Conservation (phyloP, 768 basidiomycete genomes). For the Suillus cothurnatus region DNA sequence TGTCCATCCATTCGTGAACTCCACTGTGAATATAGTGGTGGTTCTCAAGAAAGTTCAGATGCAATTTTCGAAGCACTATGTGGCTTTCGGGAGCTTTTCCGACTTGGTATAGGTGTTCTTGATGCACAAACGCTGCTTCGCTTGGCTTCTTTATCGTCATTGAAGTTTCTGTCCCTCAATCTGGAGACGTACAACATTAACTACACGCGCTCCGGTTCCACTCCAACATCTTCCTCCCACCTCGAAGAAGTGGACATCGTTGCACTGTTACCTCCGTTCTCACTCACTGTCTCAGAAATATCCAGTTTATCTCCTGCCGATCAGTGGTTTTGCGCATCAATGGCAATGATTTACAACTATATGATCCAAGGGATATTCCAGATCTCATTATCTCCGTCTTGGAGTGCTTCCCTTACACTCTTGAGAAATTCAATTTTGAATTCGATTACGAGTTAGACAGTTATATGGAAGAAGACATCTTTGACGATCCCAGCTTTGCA, state of each 20-base stretch:
- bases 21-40: neutral
- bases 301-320: neutral
- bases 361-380: neutral
- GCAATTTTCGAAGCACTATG: neutral
- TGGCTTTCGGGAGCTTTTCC: neutral
- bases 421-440: neutral
- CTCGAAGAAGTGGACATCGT: neutral
- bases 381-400: neutral
- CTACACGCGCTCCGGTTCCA: neutral
- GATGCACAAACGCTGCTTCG: neutral
- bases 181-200: neutral
- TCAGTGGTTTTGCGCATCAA: neutral
- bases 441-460: neutral
- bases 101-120: neutral
- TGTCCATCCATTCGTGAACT: neutral
- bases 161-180: neutral
- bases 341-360: neutral
- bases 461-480: neutral
- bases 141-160: neutral
- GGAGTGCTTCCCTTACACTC: neutral
- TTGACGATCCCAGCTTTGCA: neutral
- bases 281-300: neutral
- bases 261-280: neutral
- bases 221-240: neutral
- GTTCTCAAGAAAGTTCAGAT: neutral